Base-by-base conservation (phyloP, 306 rosid genomes). In the Vigna mungo region DNA sequence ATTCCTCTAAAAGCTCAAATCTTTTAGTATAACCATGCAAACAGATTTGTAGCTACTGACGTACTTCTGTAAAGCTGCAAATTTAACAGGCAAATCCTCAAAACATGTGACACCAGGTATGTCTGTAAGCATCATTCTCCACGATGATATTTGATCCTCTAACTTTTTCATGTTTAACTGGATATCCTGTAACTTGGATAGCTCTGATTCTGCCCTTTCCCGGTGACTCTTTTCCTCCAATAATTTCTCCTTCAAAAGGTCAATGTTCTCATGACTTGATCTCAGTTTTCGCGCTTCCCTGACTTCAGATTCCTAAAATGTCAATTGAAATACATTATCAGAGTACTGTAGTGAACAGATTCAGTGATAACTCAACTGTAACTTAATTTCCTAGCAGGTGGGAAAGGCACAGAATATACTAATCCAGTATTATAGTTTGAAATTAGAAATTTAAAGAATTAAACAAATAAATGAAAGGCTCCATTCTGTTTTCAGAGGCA, bases 221-320 rank as follows among this genome's bases (percentile, higher is more conserved):
- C 87, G 75, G 58, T 86, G 85, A 79, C 79, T 53, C 77, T 88
- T 95, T 81, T 92, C 97, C 81, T 92, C 97, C 84, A 82, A 76
- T 62, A 95, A 75, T 81, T 92, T 92, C 85, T 92, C 98, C 83
- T 88, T 89, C 85, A 95, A 85, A 78, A 95, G 84, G 68, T 84
- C 94, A 81, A 89, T 51, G 68, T 86, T 84, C 76, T 93, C 96
- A 64, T 86, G 90, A 73, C 90, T 89, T 48, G 89, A 88, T 88
- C 80, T 95, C 78, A 95, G 82, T 87, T 89, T 95, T 80, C 89
- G 87, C 47, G 98, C 97, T 89, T 88, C 97, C 86, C 88, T 92
- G 73, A 92, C 97, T 83, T 92, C 98, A 81, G 96, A 83, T 79
- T 95, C 98, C 98, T 95, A 82, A 77, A 72, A 75, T 71, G 32